Evolutionary conservation across 768 basidiomycete species (phyloP).

Genomic region (Boletus rufocinnamomeus): DNA sequence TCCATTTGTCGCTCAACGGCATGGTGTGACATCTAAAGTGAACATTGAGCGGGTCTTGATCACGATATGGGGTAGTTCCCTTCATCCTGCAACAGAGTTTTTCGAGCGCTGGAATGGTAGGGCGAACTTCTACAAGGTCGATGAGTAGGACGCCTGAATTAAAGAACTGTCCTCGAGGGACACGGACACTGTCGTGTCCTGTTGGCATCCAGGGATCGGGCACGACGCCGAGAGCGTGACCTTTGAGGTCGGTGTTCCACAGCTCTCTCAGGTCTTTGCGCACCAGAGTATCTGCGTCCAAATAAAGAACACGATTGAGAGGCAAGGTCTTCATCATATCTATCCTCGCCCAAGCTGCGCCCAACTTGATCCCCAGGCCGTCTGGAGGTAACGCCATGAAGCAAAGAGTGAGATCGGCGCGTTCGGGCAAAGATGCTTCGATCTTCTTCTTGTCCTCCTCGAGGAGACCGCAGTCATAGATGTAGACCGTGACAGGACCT

Average conservation of each 20-base stretch:
- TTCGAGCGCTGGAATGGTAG: conserved; percentile 26
- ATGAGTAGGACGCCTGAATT: too few species aligned
- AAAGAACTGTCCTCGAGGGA: too few species aligned
- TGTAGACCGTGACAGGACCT: conserved; percentile 45
- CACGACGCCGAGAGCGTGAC: neutral
- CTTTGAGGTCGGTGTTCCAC: neutral
- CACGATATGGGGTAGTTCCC: conserved; percentile 33
- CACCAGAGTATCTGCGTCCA: neutral
- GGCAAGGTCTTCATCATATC: neutral
- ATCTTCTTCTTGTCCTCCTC: neutral
- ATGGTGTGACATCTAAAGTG: conserved; percentile 44
- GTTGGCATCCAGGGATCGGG: neutral
- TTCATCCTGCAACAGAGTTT: conserved; percentile 25
- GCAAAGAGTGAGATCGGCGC: neutral
- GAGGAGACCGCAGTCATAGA: conserved; percentile 39
- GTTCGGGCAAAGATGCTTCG: neutral
- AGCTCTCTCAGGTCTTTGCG: neutral
- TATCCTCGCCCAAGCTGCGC: neutral
- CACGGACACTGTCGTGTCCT: neutral
- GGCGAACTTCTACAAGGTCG: conserved; percentile 32
- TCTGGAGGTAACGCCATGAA: neutral
- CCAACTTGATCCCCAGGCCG: neutral
- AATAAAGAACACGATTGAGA: neutral
- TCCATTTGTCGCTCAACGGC: conserved; percentile 44
- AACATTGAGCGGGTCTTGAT: conserved; percentile 52